Evolutionary conservation across 1,284 basidiomycete genomes (phyloP).

Genomic region (Boletus calvinii): DNA sequence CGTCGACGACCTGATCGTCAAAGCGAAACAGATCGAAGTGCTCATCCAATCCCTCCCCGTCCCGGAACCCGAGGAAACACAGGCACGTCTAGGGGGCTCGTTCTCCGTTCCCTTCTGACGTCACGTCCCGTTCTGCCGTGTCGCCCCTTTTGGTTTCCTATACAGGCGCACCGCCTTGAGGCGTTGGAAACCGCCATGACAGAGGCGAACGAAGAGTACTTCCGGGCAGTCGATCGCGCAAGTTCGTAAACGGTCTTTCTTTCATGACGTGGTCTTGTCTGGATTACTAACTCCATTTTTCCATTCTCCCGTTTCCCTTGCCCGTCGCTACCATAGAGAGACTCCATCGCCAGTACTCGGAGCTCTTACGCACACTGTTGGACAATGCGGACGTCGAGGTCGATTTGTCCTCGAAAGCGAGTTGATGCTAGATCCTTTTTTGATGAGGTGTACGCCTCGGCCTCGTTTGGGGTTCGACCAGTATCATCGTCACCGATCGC

Average conservation of each 20-base stretch:
- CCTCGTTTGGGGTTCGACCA: not conserved
- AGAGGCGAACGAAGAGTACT: conserved; percentile 70
- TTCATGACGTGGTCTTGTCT: not conserved
- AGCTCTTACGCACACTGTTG: conserved; percentile 58
- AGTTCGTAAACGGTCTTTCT: conserved; percentile 47
- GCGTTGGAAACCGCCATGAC: conserved; percentile 66
- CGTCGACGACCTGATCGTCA: conserved; percentile 72
- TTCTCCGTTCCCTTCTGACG: not conserved
- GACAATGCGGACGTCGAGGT: conserved; percentile 49
- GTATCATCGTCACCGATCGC: not conserved
- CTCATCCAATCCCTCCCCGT: conserved; percentile 75
- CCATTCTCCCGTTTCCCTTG: not conserved
- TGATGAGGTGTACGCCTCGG: not conserved
- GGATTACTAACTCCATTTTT: not conserved
- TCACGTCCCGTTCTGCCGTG: too few relatives aligned
- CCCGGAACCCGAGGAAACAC: conserved; percentile 69
- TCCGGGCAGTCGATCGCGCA: conserved; percentile 65
- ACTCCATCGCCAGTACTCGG: conserved; percentile 60
- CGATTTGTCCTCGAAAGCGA: conserved; percentile 12
- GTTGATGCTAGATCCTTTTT: not conserved
- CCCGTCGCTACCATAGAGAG: conserved; percentile 44
- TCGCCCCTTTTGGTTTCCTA: too few relatives aligned
- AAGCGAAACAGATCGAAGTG: conserved; percentile 82
- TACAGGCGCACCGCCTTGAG: conserved; percentile 62
- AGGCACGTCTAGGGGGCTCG: conserved; percentile 41